Evolutionary conservation across 2,329 filamentous ascomycete genomes (phyloP).

Genomic region (Leptoxyphium fumago): DNA sequence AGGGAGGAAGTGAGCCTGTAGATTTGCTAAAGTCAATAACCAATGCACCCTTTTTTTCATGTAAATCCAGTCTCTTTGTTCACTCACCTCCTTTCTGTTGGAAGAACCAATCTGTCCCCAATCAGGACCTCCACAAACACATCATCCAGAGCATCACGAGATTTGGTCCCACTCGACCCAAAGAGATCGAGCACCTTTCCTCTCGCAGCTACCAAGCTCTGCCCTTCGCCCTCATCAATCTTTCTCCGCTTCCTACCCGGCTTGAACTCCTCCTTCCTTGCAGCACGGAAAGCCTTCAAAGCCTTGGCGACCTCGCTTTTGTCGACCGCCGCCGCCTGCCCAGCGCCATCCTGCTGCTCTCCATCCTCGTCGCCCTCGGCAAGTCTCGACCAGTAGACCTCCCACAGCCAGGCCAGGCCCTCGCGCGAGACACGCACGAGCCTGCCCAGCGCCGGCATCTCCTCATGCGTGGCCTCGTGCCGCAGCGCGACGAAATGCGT

Average conservation of each 20-base stretch:
- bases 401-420: constrained; percentile 74
- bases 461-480: constrained; percentile 82
- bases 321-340: background rate
- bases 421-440: constrained; percentile 54
- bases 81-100: constrained; percentile 19
- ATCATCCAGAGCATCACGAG: background rate
- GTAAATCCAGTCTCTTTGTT: background rate
- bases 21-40: constrained; percentile 5
- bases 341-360: constrained; percentile 3
- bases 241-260: constrained; percentile 9
- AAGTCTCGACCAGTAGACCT: constrained; percentile 62
- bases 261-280: constrained; percentile 19
- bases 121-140: constrained; percentile 18
- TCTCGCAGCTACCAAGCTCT: constrained; percentile 3
- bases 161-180: constrained; percentile 3
- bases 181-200: constrained; percentile 5
- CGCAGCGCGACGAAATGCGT: constrained; percentile 76
- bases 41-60: background rate
- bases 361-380: constrained; percentile 14
- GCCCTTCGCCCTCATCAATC: constrained; percentile 1
- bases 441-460: constrained; percentile 60
- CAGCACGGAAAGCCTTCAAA: constrained; percentile 21
- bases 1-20: constrained; percentile 20
- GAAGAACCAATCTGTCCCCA: constrained; percentile 22
- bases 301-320: constrained; percentile 15